Percentiles rank a stretch among this genome's conserved stretches.
These are phyloP conservation scores for Naematelia aurantialba DNA, from an alignment of 768 basidiomycete species.

Conservation along the genomic window DNA sequence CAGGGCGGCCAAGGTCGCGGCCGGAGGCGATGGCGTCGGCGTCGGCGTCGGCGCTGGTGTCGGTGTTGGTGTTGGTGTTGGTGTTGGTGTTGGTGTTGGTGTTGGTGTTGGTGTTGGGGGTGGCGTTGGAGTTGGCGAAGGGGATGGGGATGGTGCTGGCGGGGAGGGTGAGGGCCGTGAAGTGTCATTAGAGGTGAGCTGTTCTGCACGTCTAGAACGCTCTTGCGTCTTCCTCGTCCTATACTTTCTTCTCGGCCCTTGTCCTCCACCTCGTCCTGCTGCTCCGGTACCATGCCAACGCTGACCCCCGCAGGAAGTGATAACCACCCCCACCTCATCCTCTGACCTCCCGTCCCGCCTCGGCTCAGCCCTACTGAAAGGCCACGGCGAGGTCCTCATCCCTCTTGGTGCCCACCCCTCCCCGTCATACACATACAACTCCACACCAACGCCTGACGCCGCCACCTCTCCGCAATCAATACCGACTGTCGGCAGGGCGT, in stretches of 20 bases:
- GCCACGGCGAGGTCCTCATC: slow-evolving; percentile 49
- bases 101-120: not conserved
- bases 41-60: not conserved
- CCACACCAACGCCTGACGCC: slow-evolving; percentile 7
- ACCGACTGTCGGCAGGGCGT: slow-evolving; percentile 16
- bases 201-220: not conserved
- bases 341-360: slow-evolving; percentile 25
- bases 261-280: not conserved
- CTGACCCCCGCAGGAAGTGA: slow-evolving; percentile 23
- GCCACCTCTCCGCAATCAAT: not conserved
- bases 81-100: not conserved
- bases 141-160: not conserved
- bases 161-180: slow-evolving; percentile 6
- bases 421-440: slow-evolving; percentile 30
- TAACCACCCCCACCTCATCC: slow-evolving; percentile 14
- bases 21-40: slow-evolving; percentile 3
- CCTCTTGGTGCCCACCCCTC: slow-evolving; percentile 44
- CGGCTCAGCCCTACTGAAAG: slow-evolving; percentile 23
- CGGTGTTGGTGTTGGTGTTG: not conserved
- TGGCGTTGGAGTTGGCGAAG: not conserved
- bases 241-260: not conserved
- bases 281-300: slow-evolving; percentile 10
- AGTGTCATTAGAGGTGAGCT: slow-evolving; percentile 32
- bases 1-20: slow-evolving; percentile 11
- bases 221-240: not conserved